Base-by-base conservation (phyloP, 2,329 filamentous ascomycete genomes). In the Colletotrichum sp. region DNA sequence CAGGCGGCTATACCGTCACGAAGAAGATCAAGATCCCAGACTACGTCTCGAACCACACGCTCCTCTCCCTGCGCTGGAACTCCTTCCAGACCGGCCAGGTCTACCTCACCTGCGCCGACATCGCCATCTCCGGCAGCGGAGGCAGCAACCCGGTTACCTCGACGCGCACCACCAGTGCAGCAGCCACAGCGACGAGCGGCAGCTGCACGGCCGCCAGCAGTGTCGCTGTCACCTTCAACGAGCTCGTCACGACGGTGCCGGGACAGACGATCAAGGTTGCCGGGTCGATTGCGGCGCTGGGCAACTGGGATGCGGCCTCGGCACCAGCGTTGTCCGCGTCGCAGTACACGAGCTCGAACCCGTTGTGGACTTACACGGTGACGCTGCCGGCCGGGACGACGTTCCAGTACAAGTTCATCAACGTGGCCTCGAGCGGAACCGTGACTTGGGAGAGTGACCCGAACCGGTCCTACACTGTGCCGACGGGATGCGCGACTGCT, bases 351-450 rank as follows among this genome's bases (percentile, higher is more conserved):
- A 78, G 80, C n/a, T 80, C 81, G 6, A 87, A 90, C 73, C 88
- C 86, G 1, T 69, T 91, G 12, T 93, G 91, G 91, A 86, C 82
- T 12, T 82, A 79, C 4, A 88, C 86, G 0, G 78, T 92, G 47
- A 86, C 81, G 29, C 79, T 93, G 12, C 84, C 87, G 0, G 85
- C 89, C 0, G 90, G 90, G 2, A 86, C 83, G 0, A 82, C 79
- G 0, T 87, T 93, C 72, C 79, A 89, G 80, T 93, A 92, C 79
- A 92, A 93, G 81, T 93, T 89, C 77, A 86, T 93, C 76, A 88
- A 87, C 76, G 86, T 90, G 55, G 84, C 83, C n/a, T 79, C 78
- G 2, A 83, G 85, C 76, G 89, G 90, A 0, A 81, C 80, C 0
- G 83, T 90, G 7, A 85, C 83, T 0, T 93, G 90, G 91, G 91